Percentiles rank a stretch among this genome's conserved stretches.
Conservation (phyloP, 2,329 filamentous ascomycete species). For the Pochonia chlamydosporia region DNA sequence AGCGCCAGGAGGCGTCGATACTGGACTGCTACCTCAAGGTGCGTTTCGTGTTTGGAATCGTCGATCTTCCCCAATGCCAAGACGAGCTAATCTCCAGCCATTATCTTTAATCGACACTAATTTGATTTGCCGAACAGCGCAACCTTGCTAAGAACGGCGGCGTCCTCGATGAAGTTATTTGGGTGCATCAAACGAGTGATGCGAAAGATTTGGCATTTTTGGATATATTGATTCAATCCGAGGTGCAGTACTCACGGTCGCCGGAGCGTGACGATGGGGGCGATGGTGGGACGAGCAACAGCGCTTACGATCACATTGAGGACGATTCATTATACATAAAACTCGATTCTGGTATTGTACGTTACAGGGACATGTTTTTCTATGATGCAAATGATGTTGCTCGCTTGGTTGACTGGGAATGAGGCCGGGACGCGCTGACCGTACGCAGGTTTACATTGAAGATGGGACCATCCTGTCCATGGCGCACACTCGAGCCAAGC, state of each 20-base stretch:
- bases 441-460: constrained; percentile 21
- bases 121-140: constrained; percentile 18
- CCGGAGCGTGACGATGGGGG: constrained; percentile 21
- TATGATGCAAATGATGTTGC: background rate
- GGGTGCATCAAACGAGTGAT: constrained; percentile 35
- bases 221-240: constrained; percentile 29
- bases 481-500: constrained; percentile 38
- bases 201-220: constrained; percentile 32
- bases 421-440: background rate
- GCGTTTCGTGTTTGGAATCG: constrained; percentile 5
- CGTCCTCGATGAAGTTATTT: constrained; percentile 38
- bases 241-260: constrained; percentile 31
- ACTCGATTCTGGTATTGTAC: constrained; percentile 32
- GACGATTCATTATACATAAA: constrained; percentile 38
- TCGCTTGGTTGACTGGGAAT: too few species aligned
- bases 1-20: constrained; percentile 36
- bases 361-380: constrained; percentile 9
- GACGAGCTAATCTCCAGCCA: background rate
- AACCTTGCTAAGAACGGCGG: constrained; percentile 39
- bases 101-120: background rate
- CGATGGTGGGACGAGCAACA: constrained; percentile 20
- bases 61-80: background rate
- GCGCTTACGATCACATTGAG: constrained; percentile 38
- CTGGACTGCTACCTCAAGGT: constrained; percentile 41
- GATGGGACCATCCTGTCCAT: constrained; percentile 43